Evolutionary conservation across 176 grass and related monocot species (phyloP).

Genomic region (Miscanthus lutarioriparius): DNA sequence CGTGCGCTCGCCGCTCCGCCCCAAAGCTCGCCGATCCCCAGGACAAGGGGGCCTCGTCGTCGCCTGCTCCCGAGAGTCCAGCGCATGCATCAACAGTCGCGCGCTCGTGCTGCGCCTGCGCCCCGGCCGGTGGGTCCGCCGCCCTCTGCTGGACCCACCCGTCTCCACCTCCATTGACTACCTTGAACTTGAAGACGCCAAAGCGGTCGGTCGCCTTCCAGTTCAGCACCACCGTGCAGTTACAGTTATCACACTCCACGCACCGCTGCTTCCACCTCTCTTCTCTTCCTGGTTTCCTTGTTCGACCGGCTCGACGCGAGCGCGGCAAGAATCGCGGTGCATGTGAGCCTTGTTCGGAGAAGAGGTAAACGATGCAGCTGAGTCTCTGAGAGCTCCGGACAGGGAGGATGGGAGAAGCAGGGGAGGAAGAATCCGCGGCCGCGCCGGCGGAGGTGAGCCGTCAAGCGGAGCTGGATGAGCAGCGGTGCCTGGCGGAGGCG

Average conservation of each 20-base stretch:
- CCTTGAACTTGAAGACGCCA: background rate
- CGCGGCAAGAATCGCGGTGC: background rate
- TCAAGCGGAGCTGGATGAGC: conserved; percentile 41
- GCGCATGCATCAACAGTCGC: conserved; percentile 25
- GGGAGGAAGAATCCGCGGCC: conserved; percentile 7
- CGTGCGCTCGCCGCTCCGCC: conserved; percentile 27
- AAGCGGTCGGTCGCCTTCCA: conserved; percentile 11
- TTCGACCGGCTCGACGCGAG: background rate
- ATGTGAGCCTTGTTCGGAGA: background rate
- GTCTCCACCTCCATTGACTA: conserved; percentile 46
- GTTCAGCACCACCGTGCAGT: conserved; percentile 39
- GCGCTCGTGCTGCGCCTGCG: conserved; percentile 29
- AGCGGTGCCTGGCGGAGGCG: conserved; percentile 24
- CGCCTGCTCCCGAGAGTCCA: background rate
- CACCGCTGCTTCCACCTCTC: background rate
- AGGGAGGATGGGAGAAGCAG: conserved; percentile 45
- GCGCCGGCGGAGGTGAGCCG: background rate
- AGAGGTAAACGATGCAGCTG: background rate
- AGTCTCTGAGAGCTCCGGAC: background rate
- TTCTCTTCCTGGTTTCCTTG: background rate
- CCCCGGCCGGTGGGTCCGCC: background rate
- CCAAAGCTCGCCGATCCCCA: conserved; percentile 43
- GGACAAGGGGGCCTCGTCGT: background rate
- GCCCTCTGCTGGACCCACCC: conserved; percentile 21
- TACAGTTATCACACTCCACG: conserved; percentile 44